Base-by-base conservation (phyloP, 2,329 filamentous ascomycete species). In the Sphaerulina vaccinii region DNA sequence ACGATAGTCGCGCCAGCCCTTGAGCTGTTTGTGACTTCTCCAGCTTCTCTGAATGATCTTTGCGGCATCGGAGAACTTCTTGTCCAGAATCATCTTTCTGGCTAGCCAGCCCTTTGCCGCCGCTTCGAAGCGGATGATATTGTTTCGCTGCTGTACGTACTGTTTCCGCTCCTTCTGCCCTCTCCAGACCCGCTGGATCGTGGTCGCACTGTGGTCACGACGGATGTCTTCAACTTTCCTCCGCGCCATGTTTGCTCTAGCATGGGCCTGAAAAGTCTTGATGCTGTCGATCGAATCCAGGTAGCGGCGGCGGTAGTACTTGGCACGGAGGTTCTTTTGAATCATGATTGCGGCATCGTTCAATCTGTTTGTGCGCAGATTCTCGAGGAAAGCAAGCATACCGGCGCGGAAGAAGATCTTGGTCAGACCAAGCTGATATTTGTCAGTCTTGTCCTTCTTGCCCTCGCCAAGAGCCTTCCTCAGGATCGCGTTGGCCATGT, bases 351-450 rank as follows among this genome's bases (percentile, higher is more conserved):
- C 93, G 62, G 91, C 95, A 61, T 90, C 88, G 68, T 95, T 97
- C 68, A 99, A 80, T 53, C 91, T 85, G 60, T 80, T 89, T 10
- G 93, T 96, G 53, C 93, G 85, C 59, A 96, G 79, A 62, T 96
- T 96, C 74, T 99, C 93, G 44, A 99, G 77, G 75, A 96, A 96
- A 5, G 93, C 93, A 63, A 99, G 85, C 93, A 99, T 99, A 71
- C 93, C 93, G 50, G 93, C 93, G 55, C 93, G 87, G 84, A 99
- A 99, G 77, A 99, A 99, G 68, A 99, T 96, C 77, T 99, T 99
- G 46, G 92, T 97, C 60, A 97, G 78, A 74, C 93, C 93, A 59
- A 99, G 82, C 74, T 99, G 93, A 69, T 97, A 99, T 73, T 96
- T 99, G 75, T 97, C 93, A 37, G 80, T 88, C 61, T 83, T 84